Evolutionary conservation across 2,329 filamentous ascomycete genomes (phyloP).

Genomic region (Dissoconium aciculare): DNA sequence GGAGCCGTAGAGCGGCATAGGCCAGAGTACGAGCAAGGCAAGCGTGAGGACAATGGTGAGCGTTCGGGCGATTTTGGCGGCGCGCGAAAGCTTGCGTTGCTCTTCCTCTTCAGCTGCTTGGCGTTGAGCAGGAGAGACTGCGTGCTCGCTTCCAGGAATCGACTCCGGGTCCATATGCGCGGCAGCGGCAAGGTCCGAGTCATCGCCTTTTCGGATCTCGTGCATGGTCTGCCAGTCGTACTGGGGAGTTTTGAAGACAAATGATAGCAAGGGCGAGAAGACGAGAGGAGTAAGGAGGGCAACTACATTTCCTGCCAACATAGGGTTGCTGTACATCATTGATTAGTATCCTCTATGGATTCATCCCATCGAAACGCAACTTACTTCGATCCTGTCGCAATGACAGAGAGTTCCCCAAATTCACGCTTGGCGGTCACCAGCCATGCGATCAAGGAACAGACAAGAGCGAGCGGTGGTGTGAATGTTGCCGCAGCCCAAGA

Average conservation of each 20-base stretch:
- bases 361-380: no score
- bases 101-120: conserved; percentile 26
- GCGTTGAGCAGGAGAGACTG: no score
- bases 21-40: conserved; percentile 67
- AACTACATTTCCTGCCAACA: conserved; percentile 75
- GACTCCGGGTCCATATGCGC: conserved; percentile 53
- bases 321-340: conserved; percentile 79
- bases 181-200: conserved; percentile 51
- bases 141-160: conserved; percentile 40
- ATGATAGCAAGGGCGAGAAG: conserved; percentile 62
- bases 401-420: conserved; percentile 54
- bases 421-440: conserved; percentile 58
- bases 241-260: conserved; percentile 52
- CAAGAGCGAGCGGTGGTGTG: conserved; percentile 54
- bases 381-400: conserved; percentile 63
- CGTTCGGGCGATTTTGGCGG: conserved; percentile 38
- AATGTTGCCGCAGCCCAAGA: conserved; percentile 59
- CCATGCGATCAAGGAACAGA: conserved; percentile 58
- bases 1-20: conserved; percentile 77
- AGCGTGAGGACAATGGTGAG: conserved; percentile 52
- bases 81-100: conserved; percentile 28
- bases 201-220: conserved; percentile 62
- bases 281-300: conserved; percentile 63
- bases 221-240: conserved; percentile 83
- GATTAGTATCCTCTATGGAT: no score